Evolutionary conservation across 2,329 filamentous ascomycete genomes (phyloP).

Genomic region (Thielaviopsis euricoi): DNA sequence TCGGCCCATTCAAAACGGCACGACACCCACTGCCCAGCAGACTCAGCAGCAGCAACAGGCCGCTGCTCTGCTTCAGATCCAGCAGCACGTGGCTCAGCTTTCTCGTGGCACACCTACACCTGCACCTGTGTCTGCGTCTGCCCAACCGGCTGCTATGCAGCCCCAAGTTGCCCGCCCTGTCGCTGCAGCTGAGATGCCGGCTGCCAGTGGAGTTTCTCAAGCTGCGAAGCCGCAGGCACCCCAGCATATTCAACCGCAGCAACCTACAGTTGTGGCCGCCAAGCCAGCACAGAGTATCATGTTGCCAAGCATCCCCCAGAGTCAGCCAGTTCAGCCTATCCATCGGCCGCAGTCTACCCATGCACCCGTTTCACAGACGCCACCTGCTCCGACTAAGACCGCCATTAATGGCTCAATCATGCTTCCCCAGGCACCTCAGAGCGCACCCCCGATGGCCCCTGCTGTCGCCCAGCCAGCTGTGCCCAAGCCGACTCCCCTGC

Average conservation of each 20-base stretch:
- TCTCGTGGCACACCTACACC: not conserved
- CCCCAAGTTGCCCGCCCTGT: not conserved
- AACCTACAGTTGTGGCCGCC: not conserved
- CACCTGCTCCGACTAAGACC: not conserved
- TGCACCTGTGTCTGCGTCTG: not conserved
- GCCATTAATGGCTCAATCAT: not conserved
- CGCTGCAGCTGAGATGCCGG: not conserved
- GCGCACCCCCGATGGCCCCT: not conserved
- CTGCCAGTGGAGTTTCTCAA: not conserved
- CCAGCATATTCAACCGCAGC: constrained; percentile 4
- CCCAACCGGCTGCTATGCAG: not conserved
- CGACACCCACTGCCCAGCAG: not conserved
- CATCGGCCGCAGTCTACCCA: not conserved
- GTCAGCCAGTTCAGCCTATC: not conserved
- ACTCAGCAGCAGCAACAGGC: constrained; percentile 10
- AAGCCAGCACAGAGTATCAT: not conserved
- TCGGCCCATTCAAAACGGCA: not conserved
- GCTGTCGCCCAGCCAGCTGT: not conserved
- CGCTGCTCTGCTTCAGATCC: constrained; percentile 3
- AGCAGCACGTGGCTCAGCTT: constrained; percentile 10
- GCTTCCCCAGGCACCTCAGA: not conserved
- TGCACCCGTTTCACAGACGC: not conserved
- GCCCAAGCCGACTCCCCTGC: not conserved
- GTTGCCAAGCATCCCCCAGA: not conserved
- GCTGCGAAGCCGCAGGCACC: not conserved